A percentile compares a stretch with the other conserved stretches of the same genome.
Evolutionary conservation across 106 monocot genomes (phyloP).

Genomic region (Ottelia alismoides): DNA sequence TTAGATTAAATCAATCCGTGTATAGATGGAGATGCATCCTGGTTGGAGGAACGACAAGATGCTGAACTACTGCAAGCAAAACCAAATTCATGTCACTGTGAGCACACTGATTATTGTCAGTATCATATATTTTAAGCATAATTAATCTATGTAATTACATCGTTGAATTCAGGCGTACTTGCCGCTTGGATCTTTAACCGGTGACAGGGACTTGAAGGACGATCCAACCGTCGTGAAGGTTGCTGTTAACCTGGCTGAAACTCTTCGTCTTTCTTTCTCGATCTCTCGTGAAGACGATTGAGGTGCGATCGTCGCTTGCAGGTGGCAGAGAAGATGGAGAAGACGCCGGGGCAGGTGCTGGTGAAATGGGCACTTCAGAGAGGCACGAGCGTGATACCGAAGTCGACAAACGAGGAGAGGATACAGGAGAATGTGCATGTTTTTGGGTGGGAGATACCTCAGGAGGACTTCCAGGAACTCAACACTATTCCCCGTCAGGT

Average conservation of each 20-base stretch:
- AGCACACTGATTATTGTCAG: not conserved
- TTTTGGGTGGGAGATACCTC: conserved; percentile 43
- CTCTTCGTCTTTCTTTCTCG: not conserved
- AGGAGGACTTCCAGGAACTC: conserved; percentile 31
- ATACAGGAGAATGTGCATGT: conserved; percentile 43
- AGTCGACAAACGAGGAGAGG: conserved; percentile 28
- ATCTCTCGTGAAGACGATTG: not conserved
- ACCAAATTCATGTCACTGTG: conserved; percentile 32
- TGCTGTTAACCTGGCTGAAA: not conserved
- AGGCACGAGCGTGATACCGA: conserved; percentile 48
- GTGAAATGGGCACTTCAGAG: conserved; percentile 2
- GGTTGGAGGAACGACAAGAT: conserved; percentile 56
- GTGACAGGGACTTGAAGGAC: conserved; percentile 25
- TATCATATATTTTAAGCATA: not conserved
- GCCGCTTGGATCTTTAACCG: conserved; percentile 25
- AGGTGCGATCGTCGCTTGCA: not conserved
- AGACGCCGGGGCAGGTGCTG: conserved; percentile 41
- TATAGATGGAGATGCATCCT: conserved; percentile 57
- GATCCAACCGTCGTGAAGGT: conserved; percentile 34
- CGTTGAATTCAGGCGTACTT: conserved; percentile 38
- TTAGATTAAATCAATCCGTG: not conserved
- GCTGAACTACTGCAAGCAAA: conserved; percentile 30
- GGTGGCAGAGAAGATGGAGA: conserved; percentile 51
- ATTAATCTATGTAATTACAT: conserved; percentile 7
- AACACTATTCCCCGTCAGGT: conserved; percentile 37